These are phyloP conservation scores for Citrullus colocynthis DNA, from an alignment of 306 rosid genomes.

Conservation along the genomic window DNA sequence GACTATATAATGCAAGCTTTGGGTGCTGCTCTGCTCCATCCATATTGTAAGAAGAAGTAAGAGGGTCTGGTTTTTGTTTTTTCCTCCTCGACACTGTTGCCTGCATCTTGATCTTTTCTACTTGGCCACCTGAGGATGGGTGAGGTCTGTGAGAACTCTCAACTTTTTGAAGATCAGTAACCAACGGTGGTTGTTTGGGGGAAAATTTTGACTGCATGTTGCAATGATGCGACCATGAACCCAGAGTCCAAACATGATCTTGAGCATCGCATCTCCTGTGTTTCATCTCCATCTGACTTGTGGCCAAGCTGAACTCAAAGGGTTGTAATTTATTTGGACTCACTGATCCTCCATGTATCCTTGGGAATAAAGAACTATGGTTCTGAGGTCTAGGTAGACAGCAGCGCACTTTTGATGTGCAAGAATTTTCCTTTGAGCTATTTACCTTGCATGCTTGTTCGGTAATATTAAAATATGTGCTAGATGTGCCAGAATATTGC, in stretches of 20 bases:
- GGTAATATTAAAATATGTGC: neutral
- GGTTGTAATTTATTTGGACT: constrained; percentile 6
- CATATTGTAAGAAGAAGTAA: constrained; percentile 16
- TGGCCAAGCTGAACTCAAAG: constrained; percentile 4
- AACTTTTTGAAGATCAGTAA: constrained; percentile 17
- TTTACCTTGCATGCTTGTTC: neutral
- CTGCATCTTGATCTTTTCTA: constrained; percentile 15
- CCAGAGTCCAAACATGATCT: constrained; percentile 16
- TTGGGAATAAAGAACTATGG: neutral
- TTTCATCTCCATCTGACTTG: constrained; percentile 10
- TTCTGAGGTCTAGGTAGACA: neutral
- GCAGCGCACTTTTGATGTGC: neutral
- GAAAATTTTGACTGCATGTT: constrained; percentile 14
- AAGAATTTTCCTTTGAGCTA: neutral
- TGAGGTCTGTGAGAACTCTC: constrained; percentile 16
- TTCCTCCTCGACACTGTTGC: constrained; percentile 27
- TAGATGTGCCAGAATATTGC: neutral
- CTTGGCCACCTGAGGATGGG: constrained; percentile 27
- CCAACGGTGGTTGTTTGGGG: constrained; percentile 6
- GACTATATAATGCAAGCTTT: constrained; percentile 16
- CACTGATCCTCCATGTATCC: neutral
- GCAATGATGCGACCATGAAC: constrained; percentile 22
- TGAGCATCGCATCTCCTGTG: constrained; percentile 35
- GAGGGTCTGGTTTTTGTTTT: constrained; percentile 22
- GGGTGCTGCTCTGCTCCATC: constrained; percentile 14